phyloP scores from a whole-genome alignment of 495 filamentous ascomycete species.

The Tuber aestivum region DNA sequence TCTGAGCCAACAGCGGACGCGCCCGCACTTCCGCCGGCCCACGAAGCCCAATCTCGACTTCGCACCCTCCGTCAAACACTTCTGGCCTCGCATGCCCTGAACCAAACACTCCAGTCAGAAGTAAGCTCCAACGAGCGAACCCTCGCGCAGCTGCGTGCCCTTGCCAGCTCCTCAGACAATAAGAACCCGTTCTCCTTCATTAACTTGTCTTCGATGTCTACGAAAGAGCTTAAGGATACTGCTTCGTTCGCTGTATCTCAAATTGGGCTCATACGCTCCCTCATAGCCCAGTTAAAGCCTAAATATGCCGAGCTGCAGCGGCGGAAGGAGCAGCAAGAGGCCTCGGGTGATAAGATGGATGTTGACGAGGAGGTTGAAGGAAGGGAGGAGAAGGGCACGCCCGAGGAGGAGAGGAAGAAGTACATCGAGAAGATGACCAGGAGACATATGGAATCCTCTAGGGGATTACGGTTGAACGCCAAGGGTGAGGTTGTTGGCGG shows the following conservation, averaged over 20 bases:
- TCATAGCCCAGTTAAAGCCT: constrained; percentile 59
- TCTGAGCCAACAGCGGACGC: constrained; percentile 17
- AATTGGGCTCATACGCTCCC: constrained; percentile 64
- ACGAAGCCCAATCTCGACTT: constrained; percentile 54
- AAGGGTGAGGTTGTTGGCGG: constrained; percentile 56
- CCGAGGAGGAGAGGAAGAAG: constrained; percentile 58
- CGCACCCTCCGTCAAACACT: constrained; percentile 66
- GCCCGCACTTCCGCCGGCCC: constrained; percentile 44
- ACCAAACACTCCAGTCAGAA: constrained; percentile 67
- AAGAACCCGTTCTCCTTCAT: constrained; percentile 50
- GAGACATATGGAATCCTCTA: constrained; percentile 52
- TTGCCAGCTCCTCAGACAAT: constrained; percentile 48
- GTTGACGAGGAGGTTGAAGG: constrained; percentile 43
- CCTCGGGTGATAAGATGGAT: constrained; percentile 15
- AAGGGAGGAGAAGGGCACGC: constrained; percentile 43
- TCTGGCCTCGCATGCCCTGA: constrained; percentile 72
- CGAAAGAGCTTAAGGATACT: constrained; percentile 44
- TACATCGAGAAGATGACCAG: constrained; percentile 69
- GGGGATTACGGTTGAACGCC: constrained; percentile 53
- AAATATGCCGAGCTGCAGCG: constrained; percentile 52
- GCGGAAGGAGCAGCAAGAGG: constrained; percentile 15
- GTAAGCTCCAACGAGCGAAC: constrained; percentile 67
- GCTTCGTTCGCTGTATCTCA: constrained; percentile 76
- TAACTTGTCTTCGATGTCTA: constrained; percentile 48
- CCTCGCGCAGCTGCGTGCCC: constrained; percentile 57